Percentiles rank a stretch among this genome's conserved stretches.
These are phyloP conservation scores for Komagataella pastoris DNA, from an alignment of 805 yeast species.

Conservation along the genomic window DNA sequence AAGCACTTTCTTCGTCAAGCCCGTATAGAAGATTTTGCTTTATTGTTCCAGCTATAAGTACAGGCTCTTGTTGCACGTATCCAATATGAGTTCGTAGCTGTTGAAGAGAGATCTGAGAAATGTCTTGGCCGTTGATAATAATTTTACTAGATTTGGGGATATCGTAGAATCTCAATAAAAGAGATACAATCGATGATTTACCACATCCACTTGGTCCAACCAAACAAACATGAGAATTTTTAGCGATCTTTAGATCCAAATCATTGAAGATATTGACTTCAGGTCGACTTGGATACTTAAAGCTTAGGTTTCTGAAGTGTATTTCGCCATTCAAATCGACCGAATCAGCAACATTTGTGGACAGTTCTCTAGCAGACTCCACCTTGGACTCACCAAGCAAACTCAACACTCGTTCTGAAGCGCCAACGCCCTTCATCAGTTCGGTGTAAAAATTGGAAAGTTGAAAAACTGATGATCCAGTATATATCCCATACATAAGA, in stretches of 20 bases:
- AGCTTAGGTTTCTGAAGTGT: conserved; percentile 46
- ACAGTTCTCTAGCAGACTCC: conserved; percentile 16
- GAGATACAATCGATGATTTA: conserved; percentile 75
- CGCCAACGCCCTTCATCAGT: conserved; percentile 95
- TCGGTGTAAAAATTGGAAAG: conserved; percentile 86
- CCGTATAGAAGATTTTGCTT: conserved; percentile 79
- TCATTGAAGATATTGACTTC: conserved; percentile 51
- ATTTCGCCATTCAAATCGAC: conserved; percentile 37
- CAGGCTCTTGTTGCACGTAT: conserved; percentile 90
- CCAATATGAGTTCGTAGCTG: conserved; percentile 65
- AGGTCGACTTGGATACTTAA: conserved; percentile 77
- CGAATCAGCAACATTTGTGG: not conserved
- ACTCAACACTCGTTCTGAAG: conserved; percentile 85
- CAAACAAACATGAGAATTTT: conserved; percentile 84
- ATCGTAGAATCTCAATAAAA: conserved; percentile 75
- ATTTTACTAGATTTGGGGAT: conserved; percentile 48
- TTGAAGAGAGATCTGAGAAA: conserved; percentile 56
- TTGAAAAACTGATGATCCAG: conserved; percentile 89
- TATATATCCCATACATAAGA: conserved; percentile 90
- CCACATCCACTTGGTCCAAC: conserved; percentile 99
- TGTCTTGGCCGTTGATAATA: conserved; percentile 47
- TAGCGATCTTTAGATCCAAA: conserved; percentile 44
- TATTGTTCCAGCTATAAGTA: conserved; percentile 75
- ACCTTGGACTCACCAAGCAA: conserved; percentile 53
- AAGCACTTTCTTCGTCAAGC: conserved; percentile 28